A percentile compares a stretch with the other conserved stretches of the same genome.
phyloP scores from a whole-genome alignment of 2,329 filamentous ascomycete species.

The Paecilomyces variotii region DNA sequence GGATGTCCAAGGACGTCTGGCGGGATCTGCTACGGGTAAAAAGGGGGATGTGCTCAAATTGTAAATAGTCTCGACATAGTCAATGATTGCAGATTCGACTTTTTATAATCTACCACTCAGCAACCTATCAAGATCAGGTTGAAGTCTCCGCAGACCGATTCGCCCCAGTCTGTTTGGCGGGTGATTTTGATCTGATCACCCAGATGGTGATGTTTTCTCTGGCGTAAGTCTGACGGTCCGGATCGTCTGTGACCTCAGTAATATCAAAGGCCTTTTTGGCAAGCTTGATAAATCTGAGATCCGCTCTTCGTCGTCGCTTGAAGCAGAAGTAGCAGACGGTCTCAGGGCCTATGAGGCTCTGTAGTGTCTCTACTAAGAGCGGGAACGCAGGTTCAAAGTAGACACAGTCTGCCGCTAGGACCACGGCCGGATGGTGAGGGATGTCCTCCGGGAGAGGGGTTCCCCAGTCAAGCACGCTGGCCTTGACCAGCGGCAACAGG shows the following conservation, averaged over 20 bases:
- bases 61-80: constrained; percentile 12
- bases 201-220: constrained; percentile 34
- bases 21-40: constrained; percentile 17
- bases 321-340: constrained; percentile 83
- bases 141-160: not conserved
- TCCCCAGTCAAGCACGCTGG: constrained; percentile 73
- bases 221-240: constrained; percentile 23
- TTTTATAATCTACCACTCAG: not conserved
- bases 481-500: constrained; percentile 54
- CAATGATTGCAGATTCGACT: not conserved
- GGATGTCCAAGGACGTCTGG: constrained; percentile 71
- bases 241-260: constrained; percentile 53
- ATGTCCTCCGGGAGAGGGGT: constrained; percentile 31
- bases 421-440: constrained; percentile 57
- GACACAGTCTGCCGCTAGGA: constrained; percentile 93
- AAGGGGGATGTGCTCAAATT: constrained; percentile 28
- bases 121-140: not conserved
- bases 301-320: constrained; percentile 80
- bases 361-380: constrained; percentile 69
- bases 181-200: constrained; percentile 20
- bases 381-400: constrained; percentile 97
- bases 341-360: constrained; percentile 58
- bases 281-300: constrained; percentile 65
- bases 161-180: constrained; percentile 1
- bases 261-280: constrained; percentile 60